A percentile compares a stretch with the other conserved stretches of the same genome.
These are phyloP conservation scores for Rhodomyrtus psidioides DNA, from an alignment of 441 rosid genomes.

Conservation along the genomic window DNA sequence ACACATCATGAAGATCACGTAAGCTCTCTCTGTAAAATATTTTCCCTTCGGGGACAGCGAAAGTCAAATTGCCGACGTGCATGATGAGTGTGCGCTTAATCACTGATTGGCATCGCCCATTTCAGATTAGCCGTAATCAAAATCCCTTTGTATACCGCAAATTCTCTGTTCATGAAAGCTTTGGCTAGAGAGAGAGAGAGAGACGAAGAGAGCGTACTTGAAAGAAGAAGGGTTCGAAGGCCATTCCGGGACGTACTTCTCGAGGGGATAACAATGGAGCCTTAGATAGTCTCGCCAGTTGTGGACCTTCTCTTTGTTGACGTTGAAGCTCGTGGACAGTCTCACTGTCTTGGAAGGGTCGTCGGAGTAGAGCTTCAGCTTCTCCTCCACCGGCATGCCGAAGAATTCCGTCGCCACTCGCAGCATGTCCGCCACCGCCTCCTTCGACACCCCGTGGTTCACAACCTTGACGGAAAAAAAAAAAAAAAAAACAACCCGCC, in stretches of 20 bases:
- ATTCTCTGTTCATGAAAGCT: neutral
- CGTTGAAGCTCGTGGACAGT: constrained; percentile 61
- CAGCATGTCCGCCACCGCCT: constrained; percentile 23
- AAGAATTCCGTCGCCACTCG: constrained; percentile 41
- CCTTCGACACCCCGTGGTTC: constrained; percentile 43
- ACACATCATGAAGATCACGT: neutral
- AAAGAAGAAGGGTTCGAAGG: constrained; percentile 51
- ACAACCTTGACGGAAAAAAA: constrained; percentile 26
- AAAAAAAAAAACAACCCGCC: neutral
- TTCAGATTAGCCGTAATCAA: neutral
- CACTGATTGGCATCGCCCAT: neutral
- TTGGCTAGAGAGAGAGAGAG: neutral
- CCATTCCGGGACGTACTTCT: constrained; percentile 58
- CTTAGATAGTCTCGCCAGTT: constrained; percentile 73
- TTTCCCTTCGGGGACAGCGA: neutral
- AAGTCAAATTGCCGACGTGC: neutral
- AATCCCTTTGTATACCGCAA: neutral
- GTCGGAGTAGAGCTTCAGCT: constrained; percentile 57
- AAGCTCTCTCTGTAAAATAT: neutral
- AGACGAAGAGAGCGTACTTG: constrained; percentile 32
- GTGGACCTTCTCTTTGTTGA: constrained; percentile 52
- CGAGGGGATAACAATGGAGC: constrained; percentile 59
- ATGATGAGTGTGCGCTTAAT: neutral
- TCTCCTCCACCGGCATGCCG: constrained; percentile 48
- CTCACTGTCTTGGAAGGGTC: constrained; percentile 59